A percentile compares a stretch with the other conserved stretches of the same genome.
phyloP scores from a whole-genome alignment of 2,329 filamentous ascomycete species.

The Xylaria hypoxylon region DNA sequence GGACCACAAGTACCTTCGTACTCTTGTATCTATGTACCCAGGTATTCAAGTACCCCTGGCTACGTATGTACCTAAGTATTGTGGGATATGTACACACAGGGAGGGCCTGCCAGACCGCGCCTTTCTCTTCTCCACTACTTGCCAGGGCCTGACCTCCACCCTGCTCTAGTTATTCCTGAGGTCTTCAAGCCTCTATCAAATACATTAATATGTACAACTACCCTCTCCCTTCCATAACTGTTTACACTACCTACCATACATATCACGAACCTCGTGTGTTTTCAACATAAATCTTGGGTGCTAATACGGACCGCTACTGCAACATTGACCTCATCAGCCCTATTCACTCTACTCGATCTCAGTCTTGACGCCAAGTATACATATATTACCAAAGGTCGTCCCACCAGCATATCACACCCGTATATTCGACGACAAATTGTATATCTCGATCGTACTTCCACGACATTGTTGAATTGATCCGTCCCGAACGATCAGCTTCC shows the following conservation, averaged over 20 bases:
- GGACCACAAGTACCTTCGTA: conserved; percentile 32
- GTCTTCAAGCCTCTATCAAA: conserved; percentile 47
- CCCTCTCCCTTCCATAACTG: conserved; percentile 41
- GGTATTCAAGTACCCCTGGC: background rate
- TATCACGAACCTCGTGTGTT: conserved; percentile 43
- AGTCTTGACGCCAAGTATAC: conserved; percentile 37
- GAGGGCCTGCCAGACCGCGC: conserved; percentile 47
- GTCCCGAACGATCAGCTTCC: conserved; percentile 28
- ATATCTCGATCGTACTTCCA: conserved; percentile 1
- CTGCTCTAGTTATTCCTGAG: conserved; percentile 34
- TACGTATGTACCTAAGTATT: conserved; percentile 26
- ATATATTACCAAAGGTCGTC: conserved; percentile 18
- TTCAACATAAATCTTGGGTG: conserved; percentile 40
- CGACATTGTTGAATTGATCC: conserved; percentile 26
- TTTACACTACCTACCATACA: conserved; percentile 40
- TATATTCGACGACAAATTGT: conserved; percentile 6
- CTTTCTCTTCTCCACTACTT: conserved; percentile 44
- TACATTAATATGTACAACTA: conserved; percentile 53
- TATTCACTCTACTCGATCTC: conserved; percentile 33
- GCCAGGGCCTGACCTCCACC: conserved; percentile 41
- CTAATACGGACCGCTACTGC: conserved; percentile 33
- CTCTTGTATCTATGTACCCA: conserved; percentile 34
- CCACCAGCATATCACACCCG: conserved; percentile 17
- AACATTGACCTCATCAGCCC: conserved; percentile 44
- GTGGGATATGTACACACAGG: conserved; percentile 27